Conservation (phyloP, 2,329 filamentous ascomycete species). For the Calonectria honghensis region DNA sequence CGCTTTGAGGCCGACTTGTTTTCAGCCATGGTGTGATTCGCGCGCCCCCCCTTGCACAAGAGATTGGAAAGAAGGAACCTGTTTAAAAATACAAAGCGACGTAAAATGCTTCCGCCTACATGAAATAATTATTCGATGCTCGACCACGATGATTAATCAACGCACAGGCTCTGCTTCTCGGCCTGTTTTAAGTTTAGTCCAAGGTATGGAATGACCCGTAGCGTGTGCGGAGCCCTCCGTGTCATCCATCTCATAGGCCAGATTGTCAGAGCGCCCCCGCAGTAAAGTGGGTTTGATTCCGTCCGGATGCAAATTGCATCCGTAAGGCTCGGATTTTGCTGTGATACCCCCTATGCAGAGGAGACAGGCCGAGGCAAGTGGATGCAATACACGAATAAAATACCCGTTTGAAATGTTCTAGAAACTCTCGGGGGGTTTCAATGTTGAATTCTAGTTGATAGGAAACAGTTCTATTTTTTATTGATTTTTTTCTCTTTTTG, state of each 20-base stretch:
- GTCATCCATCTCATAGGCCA: neutral
- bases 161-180: neutral
- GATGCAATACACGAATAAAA: neutral
- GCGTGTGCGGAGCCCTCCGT: neutral
- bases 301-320: constrained; percentile 8
- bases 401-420: neutral
- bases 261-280: neutral
- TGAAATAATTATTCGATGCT: neutral
- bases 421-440: too few species aligned
- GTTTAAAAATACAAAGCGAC: neutral
- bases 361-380: neutral
- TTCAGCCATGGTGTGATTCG: neutral
- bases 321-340: neutral
- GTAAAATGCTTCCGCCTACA: constrained; percentile 22
- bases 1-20: neutral
- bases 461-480: too few species aligned
- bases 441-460: too few species aligned
- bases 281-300: neutral
- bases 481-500: too few species aligned
- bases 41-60: neutral
- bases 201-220: neutral
- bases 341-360: neutral
- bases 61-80: neutral
- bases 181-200: neutral
- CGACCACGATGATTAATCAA: neutral